Conservation (phyloP, 1,139 yeast genomes). For the Saccharomyces uvarum region DNA sequence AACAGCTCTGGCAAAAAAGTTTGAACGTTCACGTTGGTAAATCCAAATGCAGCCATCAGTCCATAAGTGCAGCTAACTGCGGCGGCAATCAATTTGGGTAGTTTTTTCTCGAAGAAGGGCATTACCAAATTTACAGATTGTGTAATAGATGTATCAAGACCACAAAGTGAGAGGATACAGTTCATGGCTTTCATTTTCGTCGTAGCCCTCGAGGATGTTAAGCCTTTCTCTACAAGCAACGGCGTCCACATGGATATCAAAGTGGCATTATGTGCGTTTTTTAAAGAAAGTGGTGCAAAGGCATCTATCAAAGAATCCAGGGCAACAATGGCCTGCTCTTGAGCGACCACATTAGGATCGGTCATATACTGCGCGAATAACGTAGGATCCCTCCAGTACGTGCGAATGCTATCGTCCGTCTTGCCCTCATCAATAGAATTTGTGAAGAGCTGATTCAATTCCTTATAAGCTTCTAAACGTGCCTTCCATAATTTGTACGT, state of each 20-base stretch:
- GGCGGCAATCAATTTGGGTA: constrained; percentile 77
- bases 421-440: constrained; percentile 37
- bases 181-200: constrained; percentile 64
- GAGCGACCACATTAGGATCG: constrained; percentile 88
- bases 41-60: constrained; percentile 63
- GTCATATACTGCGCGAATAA: constrained; percentile 49
- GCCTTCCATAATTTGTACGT: constrained; percentile 83
- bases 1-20: constrained; percentile 41
- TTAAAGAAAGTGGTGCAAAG: constrained; percentile 1
- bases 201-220: constrained; percentile 67
- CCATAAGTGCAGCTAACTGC: constrained; percentile 49
- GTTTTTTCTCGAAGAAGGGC: constrained; percentile 53
- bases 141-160: constrained; percentile 56
- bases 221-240: constrained; percentile 61
- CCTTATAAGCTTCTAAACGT: constrained; percentile 72
- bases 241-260: constrained; percentile 38
- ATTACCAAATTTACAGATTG: constrained; percentile 55
- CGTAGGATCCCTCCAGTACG: constrained; percentile 45
- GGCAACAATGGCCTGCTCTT: constrained; percentile 66
- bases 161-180: constrained; percentile 55
- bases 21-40: constrained; percentile 55
- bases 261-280: not conserved
- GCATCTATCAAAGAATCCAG: constrained; percentile 14
- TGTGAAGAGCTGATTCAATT: constrained; percentile 44
- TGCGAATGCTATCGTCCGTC: constrained; percentile 49